Base-by-base conservation (phyloP, 2,329 filamentous ascomycete species). In the Aspergillus proliferans region DNA sequence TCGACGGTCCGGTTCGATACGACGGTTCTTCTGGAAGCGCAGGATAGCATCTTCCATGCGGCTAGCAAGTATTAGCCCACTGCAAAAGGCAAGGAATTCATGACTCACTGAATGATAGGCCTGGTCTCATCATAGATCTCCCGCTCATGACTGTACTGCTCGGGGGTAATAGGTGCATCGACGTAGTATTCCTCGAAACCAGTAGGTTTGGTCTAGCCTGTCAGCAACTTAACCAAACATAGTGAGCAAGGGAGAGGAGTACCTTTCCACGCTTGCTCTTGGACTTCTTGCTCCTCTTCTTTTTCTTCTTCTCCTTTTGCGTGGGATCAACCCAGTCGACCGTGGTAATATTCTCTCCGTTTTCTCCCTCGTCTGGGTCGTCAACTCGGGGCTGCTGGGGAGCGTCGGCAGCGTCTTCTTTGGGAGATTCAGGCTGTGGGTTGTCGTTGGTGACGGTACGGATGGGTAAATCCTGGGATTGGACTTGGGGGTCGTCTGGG, bases 31-130 rank as follows among this genome's bases (percentile, higher is more conserved):
- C 53, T 86, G 83, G 71, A 85, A 98, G 12, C 89, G 85, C 56
- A 90, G 84, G 47, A 97, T 86, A 43, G 88, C 93, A 22, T 84
- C 80, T 62, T 96, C 85, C 38, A 97, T 88, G 43, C 93, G 88
- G 48, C 86, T 87, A 51, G 5, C 51, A 2, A 38, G 45, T 49
- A 52, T 64, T 43, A 64, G 48, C 12, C 19, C 14, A 45, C 8
- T 21, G 22, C 6, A 42, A 5, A 10, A 6, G 28, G 21, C 9
- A 9, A 2, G 8, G 10, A 19, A 26, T 15, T 6, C 3, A 4
- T 8, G 43, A 54, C 72, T 69, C 73, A 86, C 84, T 82, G 76
- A 33, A 75, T 63, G 55, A 87, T 84, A 1, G 78, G 67, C 7
- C 77, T 66, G 3, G 71, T 62, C 75, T 71, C 65, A 55, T 81